phyloP scores from a whole-genome alignment of 352 stramenopile genomes.

The Phytophthora sansomeana region DNA sequence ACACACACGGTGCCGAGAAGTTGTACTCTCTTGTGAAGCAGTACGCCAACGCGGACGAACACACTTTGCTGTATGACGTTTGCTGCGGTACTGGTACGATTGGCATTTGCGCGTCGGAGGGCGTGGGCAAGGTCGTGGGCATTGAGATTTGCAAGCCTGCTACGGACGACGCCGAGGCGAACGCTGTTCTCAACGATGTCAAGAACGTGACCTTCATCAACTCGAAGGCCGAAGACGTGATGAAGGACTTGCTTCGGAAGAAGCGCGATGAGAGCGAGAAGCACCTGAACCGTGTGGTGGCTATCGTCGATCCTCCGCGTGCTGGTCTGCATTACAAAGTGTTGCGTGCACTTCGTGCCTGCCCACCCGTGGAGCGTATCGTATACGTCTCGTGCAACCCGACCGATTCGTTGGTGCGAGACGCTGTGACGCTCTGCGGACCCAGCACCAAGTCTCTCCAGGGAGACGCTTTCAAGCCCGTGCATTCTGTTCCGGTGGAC shows the following conservation, averaged over 20 bases:
- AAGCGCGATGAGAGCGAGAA: slow-evolving; percentile 65
- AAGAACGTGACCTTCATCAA: slow-evolving; percentile 92
- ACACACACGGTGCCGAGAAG: slow-evolving; percentile 94
- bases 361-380: slow-evolving; percentile 85
- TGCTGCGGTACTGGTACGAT: slow-evolving; percentile 99
- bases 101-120: slow-evolving; percentile 93
- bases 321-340: slow-evolving; percentile 95
- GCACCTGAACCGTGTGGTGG: slow-evolving; percentile 87
- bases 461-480: slow-evolving; percentile 92
- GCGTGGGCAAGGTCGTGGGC: slow-evolving; percentile 80
- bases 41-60: slow-evolving; percentile 68
- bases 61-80: slow-evolving; percentile 96
- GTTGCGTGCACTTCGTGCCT: slow-evolving; percentile 86
- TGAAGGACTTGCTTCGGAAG: slow-evolving; percentile 79
- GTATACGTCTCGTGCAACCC: slow-evolving; percentile 99
- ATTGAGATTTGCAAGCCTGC: slow-evolving; percentile 92
- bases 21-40: slow-evolving; percentile 97
- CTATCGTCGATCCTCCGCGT: slow-evolving; percentile 97
- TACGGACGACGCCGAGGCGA: slow-evolving; percentile 90
- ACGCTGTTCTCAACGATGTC: slow-evolving; percentile 88
- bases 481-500: slow-evolving; percentile 95
- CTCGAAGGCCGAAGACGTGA: slow-evolving; percentile 92
- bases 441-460: slow-evolving; percentile 94
- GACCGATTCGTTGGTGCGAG: slow-evolving; percentile 93
- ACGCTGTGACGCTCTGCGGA: slow-evolving; percentile 91